These are phyloP conservation scores for Laburnicola sp. DNA, from an alignment of 2,329 filamentous ascomycete species.

Conservation along the genomic window DNA sequence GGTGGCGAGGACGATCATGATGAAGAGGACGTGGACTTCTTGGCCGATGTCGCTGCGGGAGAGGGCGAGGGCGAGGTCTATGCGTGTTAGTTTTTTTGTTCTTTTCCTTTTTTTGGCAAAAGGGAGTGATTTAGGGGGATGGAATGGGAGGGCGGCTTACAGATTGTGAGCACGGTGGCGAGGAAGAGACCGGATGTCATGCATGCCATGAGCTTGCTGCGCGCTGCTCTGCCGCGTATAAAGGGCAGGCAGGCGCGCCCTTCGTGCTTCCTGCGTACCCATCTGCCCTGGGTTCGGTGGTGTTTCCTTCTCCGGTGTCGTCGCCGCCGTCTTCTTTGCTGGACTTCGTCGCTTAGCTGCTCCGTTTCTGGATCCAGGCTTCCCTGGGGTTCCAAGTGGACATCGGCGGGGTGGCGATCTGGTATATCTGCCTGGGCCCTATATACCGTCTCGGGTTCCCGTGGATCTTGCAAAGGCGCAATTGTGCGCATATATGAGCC, in stretches of 20 bases:
- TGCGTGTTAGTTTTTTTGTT: constrained; percentile 9
- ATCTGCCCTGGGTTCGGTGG: constrained; percentile 25
- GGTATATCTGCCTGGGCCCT: background rate
- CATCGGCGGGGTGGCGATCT: constrained; percentile 38
- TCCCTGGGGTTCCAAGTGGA: constrained; percentile 37
- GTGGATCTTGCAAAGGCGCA: constrained; percentile 26
- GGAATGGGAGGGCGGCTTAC: constrained; percentile 54
- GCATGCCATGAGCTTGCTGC: constrained; percentile 48
- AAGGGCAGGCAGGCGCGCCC: constrained; percentile 22
- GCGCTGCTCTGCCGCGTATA: constrained; percentile 31
- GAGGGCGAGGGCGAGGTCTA: constrained; percentile 74
- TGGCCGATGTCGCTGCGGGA: constrained; percentile 65
- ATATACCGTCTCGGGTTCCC: constrained; percentile 28
- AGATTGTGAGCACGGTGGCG: constrained; percentile 62
- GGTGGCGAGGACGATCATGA: constrained; percentile 73
- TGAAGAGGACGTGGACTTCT: constrained; percentile 78
- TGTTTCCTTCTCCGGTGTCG: constrained; percentile 38
- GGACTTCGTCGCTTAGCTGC: constrained; percentile 51
- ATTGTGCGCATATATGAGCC: constrained; percentile 41
- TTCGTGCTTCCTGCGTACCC: constrained; percentile 34
- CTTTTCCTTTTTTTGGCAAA: background rate
- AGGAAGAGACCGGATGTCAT: constrained; percentile 68
- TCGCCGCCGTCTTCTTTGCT: constrained; percentile 41
- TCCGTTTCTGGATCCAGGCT: constrained; percentile 56
- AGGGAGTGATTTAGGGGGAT: background rate